Base-by-base conservation (phyloP, 345 rosid genomes). In the Microthlaspi erraticum region DNA sequence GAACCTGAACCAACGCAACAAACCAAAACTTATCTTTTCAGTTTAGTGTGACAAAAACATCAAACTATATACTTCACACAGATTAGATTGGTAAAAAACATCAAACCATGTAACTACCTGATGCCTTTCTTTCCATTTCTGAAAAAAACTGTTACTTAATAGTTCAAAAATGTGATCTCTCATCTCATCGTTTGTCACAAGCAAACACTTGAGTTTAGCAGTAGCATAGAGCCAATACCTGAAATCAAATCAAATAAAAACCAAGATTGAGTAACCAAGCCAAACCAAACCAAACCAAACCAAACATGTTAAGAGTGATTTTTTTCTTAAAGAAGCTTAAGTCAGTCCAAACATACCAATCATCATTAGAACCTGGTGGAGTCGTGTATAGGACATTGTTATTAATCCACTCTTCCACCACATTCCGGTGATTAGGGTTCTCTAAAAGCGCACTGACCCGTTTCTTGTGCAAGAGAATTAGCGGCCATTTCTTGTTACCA, bases 171-270 rank as follows among this genome's bases (percentile, higher is more conserved):
- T 88, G 84, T 93, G 97, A 83, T 90, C 98, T 67, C 93, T 87
- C 97, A 93, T 90, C 74, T 93, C 92, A 77, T 93, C 98, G 72
- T 93, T 90, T 1, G 96, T 90, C 72, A 90, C 86, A 38, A 90
- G 88, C 74, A 87, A 78, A 71, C 97, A 90, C 72, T 85, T 83
- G 37, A 90, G 83, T 63, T 84, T 88, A 23, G 87, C 94, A 68
- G 94, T 81, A 76, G 98, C 96, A 59, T 87, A 93, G 0, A 90
- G 91, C 94, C 98, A 93, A 71, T 88, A 93, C 96, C 93, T 92
- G 60, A 36, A 53, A 32, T 5, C 10, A 11, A 1, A 9, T 0
- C 12, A 10, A 34, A 3, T 7, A 58, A 55, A 33, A 56, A 13
- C 1, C 31, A 8, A 60, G 43, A 59, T 60, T 19, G 4, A 63